Evolutionary conservation across 331 rosid genomes (phyloP), one percentile per base, ranked within the genome.

Genomic region (Stylosanthes scabra): DNA sequence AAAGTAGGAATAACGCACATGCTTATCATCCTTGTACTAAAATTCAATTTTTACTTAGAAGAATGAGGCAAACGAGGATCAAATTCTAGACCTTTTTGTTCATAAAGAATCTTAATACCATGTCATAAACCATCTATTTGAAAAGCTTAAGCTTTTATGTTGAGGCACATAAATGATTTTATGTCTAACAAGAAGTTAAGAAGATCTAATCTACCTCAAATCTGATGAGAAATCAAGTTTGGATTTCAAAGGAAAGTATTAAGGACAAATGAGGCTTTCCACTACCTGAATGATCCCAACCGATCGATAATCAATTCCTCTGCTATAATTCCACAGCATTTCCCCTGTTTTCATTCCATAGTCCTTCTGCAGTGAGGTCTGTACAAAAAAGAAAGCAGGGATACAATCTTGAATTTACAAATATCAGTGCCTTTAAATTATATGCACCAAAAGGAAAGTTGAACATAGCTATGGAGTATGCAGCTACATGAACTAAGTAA

Each of bases 291-390:
- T 81, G 76, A 74, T 61, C 72, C 96, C 96, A 85, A 94, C 95
- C 51, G 82, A 79, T 77, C 97, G 92, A 78, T 83, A 84, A 82
- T 94, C 98, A 81, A 94, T 72, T 77, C 98, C 98, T 81, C 97
- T 86, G 74, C 96, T 80, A 80, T 83, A 86, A 64, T 77, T 89
- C 99, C 99, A 91, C 66, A 94, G 67, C 96, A 89, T 89, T 81
- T 89, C 97, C 81, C 99, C 99, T 8, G 90, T 91, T 79, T 88
- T 94, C 67, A 59, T 34, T 80, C 99, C 97, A 40, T 85, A 91
- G 74, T 94, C 96, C 76, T 91, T 91, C 72, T 83, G 96, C 82
- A 91, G 88, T 57, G 86, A 72, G 52, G 87, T 93, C 99, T 94
- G 88, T 66, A 76, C 63, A 79, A 59, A 60, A 84, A 82, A 78